Evolutionary conservation across 2,329 filamentous ascomycete species (phyloP).

Genomic region (Mycosphaerella sp.): DNA sequence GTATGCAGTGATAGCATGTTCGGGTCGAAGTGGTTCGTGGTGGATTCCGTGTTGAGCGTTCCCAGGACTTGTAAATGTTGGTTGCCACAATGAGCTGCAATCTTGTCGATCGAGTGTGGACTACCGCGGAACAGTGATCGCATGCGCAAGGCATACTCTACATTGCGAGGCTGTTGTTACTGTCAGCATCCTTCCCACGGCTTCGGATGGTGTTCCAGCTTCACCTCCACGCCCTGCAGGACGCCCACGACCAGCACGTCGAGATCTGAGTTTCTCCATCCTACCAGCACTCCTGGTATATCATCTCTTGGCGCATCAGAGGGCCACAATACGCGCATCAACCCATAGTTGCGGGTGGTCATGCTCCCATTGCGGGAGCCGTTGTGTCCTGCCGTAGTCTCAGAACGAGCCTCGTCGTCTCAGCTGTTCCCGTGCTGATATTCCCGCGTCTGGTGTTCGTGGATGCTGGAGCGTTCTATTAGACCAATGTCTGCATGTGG

Average conservation of each 20-base stretch:
- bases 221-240: slow-evolving; percentile 82
- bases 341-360: slow-evolving; percentile 62
- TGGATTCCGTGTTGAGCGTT: slow-evolving; percentile 60
- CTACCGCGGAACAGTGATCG: slow-evolving; percentile 79
- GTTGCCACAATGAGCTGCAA: slow-evolving; percentile 79
- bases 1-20: slow-evolving; percentile 61
- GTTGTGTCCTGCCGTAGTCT: neutral
- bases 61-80: slow-evolving; percentile 80
- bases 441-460: slow-evolving; percentile 66
- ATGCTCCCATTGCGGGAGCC: slow-evolving; percentile 51
- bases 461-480: slow-evolving; percentile 60
- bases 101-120: slow-evolving; percentile 69
- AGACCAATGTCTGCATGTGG: slow-evolving; percentile 16
- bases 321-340: slow-evolving; percentile 99
- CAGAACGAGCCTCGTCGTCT: slow-evolving; percentile 92
- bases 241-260: slow-evolving; percentile 89
- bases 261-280: slow-evolving; percentile 87
- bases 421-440: slow-evolving; percentile 93
- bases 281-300: slow-evolving; percentile 78
- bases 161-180: slow-evolving; percentile 59
- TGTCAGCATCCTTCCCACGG: slow-evolving; percentile 12
- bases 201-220: slow-evolving; percentile 28
- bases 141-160: slow-evolving; percentile 79
- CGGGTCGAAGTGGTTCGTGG: slow-evolving; percentile 52
- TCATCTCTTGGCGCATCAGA: slow-evolving; percentile 66